These are phyloP conservation scores for Leccinum olivaceopallidum DNA, from an alignment of 768 basidiomycete genomes.

Conservation along the genomic window DNA sequence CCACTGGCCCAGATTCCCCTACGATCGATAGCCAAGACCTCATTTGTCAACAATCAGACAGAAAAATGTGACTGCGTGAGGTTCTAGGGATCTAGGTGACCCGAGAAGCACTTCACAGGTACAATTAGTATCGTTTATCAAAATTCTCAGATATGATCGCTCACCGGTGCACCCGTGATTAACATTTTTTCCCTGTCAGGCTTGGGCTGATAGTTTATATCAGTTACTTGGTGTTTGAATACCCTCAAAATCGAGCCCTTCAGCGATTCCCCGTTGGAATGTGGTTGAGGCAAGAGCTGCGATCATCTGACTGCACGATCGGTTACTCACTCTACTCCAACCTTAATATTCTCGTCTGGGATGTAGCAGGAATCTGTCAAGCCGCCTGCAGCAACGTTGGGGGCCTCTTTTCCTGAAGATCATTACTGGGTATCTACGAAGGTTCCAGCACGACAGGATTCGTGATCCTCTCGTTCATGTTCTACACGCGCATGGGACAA, in stretches of 20 bases:
- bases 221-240: constrained; percentile 69
- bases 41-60: constrained; percentile 69
- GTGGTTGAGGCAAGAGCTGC: constrained; percentile 67
- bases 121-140: constrained; percentile 53
- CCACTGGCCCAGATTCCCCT: constrained; percentile 15
- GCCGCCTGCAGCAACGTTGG: constrained; percentile 73
- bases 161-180: not conserved
- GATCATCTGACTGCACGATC: not conserved
- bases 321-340: constrained; percentile 32
- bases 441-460: constrained; percentile 73
- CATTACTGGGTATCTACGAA: constrained; percentile 74
- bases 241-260: constrained; percentile 71
- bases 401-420: constrained; percentile 59
- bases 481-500: constrained; percentile 72
- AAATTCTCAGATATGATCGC: not conserved
- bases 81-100: too few relatives aligned
- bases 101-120: constrained; percentile 40
- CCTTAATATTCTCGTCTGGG: constrained; percentile 69
- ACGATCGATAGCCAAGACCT: constrained; percentile 45
- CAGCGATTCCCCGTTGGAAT: constrained; percentile 75
- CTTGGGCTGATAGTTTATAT: constrained; percentile 76
- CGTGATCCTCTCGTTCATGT: constrained; percentile 77
- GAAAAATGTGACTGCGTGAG: constrained; percentile 13
- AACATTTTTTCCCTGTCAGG: constrained; percentile 39
- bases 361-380: constrained; percentile 56